Evolutionary conservation across 2,329 filamentous ascomycete genomes (phyloP).

Genomic region (Sporothrix dimorphospora): DNA sequence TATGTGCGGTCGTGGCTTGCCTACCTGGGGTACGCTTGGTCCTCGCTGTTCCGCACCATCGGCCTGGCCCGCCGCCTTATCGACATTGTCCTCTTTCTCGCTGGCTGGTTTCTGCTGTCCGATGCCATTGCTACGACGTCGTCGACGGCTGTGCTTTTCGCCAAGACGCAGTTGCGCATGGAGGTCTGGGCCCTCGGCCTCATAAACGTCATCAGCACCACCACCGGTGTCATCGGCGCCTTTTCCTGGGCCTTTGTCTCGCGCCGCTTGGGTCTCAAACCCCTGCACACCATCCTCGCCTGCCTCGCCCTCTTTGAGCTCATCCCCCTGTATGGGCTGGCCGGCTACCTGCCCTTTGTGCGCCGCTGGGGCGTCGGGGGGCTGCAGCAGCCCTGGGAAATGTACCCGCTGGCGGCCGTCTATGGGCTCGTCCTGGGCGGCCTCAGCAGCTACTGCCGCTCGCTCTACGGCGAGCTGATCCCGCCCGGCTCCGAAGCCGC

Average conservation of each 20-base stretch:
- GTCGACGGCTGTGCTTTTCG: slow-evolving; percentile 92
- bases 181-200: slow-evolving; percentile 81
- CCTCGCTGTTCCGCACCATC: slow-evolving; percentile 78
- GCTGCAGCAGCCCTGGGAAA: slow-evolving; percentile 93
- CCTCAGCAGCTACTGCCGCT: slow-evolving; percentile 86
- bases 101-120: slow-evolving; percentile 91
- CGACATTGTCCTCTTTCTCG: slow-evolving; percentile 78
- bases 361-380: slow-evolving; percentile 75
- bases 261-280: slow-evolving; percentile 66
- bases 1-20: slow-evolving; percentile 56
- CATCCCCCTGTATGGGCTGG: slow-evolving; percentile 87
- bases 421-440: slow-evolving; percentile 96
- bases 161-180: slow-evolving; percentile 92
- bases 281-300: slow-evolving; percentile 87
- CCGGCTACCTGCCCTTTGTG: slow-evolving; percentile 84
- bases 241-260: slow-evolving; percentile 87
- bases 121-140: slow-evolving; percentile 94
- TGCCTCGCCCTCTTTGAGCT: slow-evolving; percentile 90
- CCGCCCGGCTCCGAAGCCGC: slow-evolving; percentile 92
- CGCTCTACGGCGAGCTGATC: slow-evolving; percentile 89
- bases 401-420: slow-evolving; percentile 88
- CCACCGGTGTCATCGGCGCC: slow-evolving; percentile 81
- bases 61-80: slow-evolving; percentile 71
- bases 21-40: slow-evolving; percentile 85
- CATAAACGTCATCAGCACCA: slow-evolving; percentile 90